These are phyloP conservation scores for Fusarium sp. DNA, from an alignment of 2,329 filamentous ascomycete species.

Conservation along the genomic window DNA sequence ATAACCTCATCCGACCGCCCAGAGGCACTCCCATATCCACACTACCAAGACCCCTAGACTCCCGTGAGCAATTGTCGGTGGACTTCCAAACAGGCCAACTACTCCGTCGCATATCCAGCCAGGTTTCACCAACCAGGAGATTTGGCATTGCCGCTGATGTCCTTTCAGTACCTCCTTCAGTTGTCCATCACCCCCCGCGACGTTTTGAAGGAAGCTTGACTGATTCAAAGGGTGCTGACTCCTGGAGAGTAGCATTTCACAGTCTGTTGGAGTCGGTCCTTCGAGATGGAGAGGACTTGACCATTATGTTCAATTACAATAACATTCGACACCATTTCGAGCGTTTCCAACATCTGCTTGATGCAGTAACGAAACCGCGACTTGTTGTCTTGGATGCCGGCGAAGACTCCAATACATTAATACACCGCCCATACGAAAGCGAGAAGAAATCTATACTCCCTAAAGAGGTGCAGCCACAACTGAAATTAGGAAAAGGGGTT, in stretches of 20 bases:
- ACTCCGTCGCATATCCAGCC: slow-evolving; percentile 52
- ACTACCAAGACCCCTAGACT: slow-evolving; percentile 45
- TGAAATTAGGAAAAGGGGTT: neutral
- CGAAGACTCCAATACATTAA: slow-evolving; percentile 59
- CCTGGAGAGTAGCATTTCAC: slow-evolving; percentile 66
- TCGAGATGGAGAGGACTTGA: slow-evolving; percentile 67
- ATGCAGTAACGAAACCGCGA: slow-evolving; percentile 59
- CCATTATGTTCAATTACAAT: slow-evolving; percentile 65
- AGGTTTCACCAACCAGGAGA: slow-evolving; percentile 55
- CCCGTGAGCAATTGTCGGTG: slow-evolving; percentile 47
- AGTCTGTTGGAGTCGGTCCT: slow-evolving; percentile 63
- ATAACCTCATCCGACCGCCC: slow-evolving; percentile 53
- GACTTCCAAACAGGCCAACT: slow-evolving; percentile 59
- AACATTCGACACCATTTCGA: slow-evolving; percentile 61
- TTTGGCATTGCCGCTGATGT: slow-evolving; percentile 53
- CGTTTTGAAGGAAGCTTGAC: slow-evolving; percentile 38
- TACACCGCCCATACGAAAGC: slow-evolving; percentile 37
- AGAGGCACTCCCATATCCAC: slow-evolving; percentile 50
- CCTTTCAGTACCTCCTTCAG: slow-evolving; percentile 33
- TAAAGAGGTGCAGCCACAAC: neutral
- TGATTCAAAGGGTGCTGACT: slow-evolving; percentile 41
- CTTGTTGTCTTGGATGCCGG: slow-evolving; percentile 64
- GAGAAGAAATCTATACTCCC: neutral
- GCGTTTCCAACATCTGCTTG: slow-evolving; percentile 58
- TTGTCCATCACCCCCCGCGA: slow-evolving; percentile 10